Conservation (phyloP, 2,329 filamentous ascomycete genomes). For the Pseudogymnoascus sp. region DNA sequence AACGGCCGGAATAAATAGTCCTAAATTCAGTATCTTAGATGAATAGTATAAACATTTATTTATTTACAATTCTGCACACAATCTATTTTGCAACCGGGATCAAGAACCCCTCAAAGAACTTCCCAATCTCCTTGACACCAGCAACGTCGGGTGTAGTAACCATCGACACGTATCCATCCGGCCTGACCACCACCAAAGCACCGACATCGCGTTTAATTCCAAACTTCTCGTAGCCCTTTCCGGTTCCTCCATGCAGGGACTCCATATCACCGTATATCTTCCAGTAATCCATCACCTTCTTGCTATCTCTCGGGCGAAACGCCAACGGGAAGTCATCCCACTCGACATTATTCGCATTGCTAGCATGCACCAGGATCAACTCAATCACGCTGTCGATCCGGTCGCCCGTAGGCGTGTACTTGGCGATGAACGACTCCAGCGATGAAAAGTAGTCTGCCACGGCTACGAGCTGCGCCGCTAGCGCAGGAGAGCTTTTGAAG, state of each 20-base stretch:
- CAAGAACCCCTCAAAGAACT: too few species aligned
- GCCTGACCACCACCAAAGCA: constrained; percentile 22
- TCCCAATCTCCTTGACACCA: too few species aligned
- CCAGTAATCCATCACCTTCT: constrained; percentile 46
- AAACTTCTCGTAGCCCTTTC: constrained; percentile 28
- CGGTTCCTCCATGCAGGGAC: constrained; percentile 45
- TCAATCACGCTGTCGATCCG: constrained; percentile 47
- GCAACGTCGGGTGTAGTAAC: too few species aligned
- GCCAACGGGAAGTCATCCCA: constrained; percentile 43
- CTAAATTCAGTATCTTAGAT: too few species aligned
- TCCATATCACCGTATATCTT: constrained; percentile 49
- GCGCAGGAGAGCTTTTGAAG: constrained; percentile 34
- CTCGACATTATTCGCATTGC: constrained; percentile 41
- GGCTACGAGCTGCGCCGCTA: constrained; percentile 38
- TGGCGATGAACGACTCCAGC: constrained; percentile 36
- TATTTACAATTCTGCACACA: too few species aligned
- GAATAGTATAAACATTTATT: too few species aligned
- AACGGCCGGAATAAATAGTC: too few species aligned
- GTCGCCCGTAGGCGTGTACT: constrained; percentile 33
- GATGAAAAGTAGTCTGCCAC: constrained; percentile 40
- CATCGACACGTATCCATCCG: constrained; percentile 20
- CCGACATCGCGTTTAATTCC: constrained; percentile 22
- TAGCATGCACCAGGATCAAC: constrained; percentile 52
- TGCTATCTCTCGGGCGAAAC: constrained; percentile 39
- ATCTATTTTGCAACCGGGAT: too few species aligned